Evolutionary conservation across 305 asterid genomes (phyloP), one percentile per base, ranked within the genome.

Genomic region (Ilex paraguariensis): DNA sequence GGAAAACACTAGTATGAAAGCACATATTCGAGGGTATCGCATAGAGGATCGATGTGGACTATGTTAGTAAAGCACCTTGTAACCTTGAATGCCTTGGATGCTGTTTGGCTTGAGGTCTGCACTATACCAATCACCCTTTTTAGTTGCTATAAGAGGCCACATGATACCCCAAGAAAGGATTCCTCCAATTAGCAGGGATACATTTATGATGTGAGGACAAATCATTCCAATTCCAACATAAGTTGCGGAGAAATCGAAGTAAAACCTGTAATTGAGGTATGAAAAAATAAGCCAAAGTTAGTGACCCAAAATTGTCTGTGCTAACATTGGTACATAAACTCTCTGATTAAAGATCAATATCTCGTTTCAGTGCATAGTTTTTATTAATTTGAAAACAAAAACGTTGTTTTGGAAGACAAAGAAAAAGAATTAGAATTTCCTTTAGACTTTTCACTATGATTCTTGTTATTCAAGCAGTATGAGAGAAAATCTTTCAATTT

Each of bases 181-280:
- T 57, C 91, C 95, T 45, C 98, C 97, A 4, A 90, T 71, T 3
- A 92, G 88, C 76, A 92, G 58, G 16, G 98, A 90, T 63, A 85
- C 33, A 72, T 87, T 92, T 81, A 90, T 84, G 4, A 90, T 67
- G 62, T 90, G 78, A 0, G 98, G 98, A 31, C 98, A 92, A 67
- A 92, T 92, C 98, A 92, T 92, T 64, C 98, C 97, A 57, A 92
- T 95, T 31, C 98, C 98, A 48, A 92, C 97, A 64, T 92, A 92
- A 50, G 96, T 87, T 30, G 97, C 96, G 40, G 98, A 92, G 80
- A 92, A 92, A 65, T 92, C 97, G 33, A 92, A 92, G 82, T 72
- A 92, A 73, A 92, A 92, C 85, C 97, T 91, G 84, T 54, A 21
- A 21, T 21, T 21, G 28, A 1, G 28, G 28, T 1, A 21, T 21